A percentile compares a stretch with the other conserved stretches of the same genome.
phyloP scores from a whole-genome alignment of 768 basidiomycete species.

The Saitozyma sp. region DNA sequence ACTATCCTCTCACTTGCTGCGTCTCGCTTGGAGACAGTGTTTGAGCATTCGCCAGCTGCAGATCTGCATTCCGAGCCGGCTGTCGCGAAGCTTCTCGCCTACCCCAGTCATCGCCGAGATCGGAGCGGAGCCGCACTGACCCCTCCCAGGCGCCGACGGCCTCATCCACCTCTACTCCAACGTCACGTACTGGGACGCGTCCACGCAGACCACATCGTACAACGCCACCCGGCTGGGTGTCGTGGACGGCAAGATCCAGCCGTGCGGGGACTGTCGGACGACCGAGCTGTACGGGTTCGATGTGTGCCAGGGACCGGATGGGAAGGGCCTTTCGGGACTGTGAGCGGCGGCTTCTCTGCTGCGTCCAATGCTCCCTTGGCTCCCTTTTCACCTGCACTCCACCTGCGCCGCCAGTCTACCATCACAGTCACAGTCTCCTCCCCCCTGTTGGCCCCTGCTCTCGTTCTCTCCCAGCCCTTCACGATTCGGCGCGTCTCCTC shows the following conservation, averaged over 20 bases:
- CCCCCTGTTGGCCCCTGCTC: no score
- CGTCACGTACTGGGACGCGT: slow-evolving; percentile 13
- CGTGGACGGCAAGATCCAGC: slow-evolving; percentile 16
- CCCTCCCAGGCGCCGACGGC: slow-evolving; percentile 2
- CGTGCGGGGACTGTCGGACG: slow-evolving; percentile 23
- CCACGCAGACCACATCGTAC: slow-evolving; percentile 13
- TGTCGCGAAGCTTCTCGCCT: slow-evolving; percentile 1
- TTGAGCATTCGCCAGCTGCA: no score
- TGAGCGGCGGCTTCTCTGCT: slow-evolving; percentile 9
- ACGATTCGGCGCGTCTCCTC: neutral
- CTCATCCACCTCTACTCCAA: slow-evolving; percentile 27
- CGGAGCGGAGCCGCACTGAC: no score
- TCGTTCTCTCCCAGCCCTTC: neutral
- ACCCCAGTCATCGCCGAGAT: neutral
- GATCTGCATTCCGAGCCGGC: no score
- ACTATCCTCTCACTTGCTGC: no score
- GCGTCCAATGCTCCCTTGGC: no score
- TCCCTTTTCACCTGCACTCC: no score
- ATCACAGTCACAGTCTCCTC: no score
- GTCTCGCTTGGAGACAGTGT: no score
- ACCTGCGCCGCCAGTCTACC: no score
- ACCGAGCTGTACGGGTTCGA: slow-evolving; percentile 28
- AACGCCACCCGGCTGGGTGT: slow-evolving; percentile 18
- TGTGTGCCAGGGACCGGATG: slow-evolving; percentile 17
- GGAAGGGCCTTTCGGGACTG: slow-evolving; percentile 13